Evolutionary conservation across 176 grass and related monocot species (phyloP).

Genomic region (Saccharum officinarum): DNA sequence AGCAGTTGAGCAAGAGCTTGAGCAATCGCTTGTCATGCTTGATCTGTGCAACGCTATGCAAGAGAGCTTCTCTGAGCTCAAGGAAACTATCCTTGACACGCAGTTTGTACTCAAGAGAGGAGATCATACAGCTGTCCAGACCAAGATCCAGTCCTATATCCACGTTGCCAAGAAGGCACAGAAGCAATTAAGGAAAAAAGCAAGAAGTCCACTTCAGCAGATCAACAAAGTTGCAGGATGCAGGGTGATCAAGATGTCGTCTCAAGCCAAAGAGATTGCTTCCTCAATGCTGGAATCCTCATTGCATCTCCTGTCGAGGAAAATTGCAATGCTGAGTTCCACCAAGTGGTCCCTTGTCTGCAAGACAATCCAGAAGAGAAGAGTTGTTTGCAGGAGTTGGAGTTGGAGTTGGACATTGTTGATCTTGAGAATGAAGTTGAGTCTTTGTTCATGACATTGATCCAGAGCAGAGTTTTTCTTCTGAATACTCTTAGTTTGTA

Average conservation of each 20-base stretch:
- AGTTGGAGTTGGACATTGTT: too few relatives aligned
- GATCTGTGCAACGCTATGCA: background rate
- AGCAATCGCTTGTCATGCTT: background rate
- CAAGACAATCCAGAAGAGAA: too few relatives aligned
- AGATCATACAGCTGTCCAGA: background rate
- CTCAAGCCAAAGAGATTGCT: slow-evolving; percentile 8
- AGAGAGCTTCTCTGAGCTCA: background rate
- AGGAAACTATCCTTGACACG: background rate
- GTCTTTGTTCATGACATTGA: too few relatives aligned
- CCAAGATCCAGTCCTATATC: background rate
- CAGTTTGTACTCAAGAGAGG: background rate
- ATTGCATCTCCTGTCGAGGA: background rate
- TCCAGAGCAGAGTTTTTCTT: too few relatives aligned
- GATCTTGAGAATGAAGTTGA: too few relatives aligned
- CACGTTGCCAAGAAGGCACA: background rate
- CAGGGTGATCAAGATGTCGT: background rate
- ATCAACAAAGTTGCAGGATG: background rate
- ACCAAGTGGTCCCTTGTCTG: too few relatives aligned
- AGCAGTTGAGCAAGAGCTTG: background rate
- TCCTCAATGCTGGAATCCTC: slow-evolving; percentile 6
- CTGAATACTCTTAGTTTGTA: too few relatives aligned
- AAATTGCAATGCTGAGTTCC: too few relatives aligned
- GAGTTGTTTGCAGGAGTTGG: too few relatives aligned
- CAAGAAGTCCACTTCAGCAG: background rate
- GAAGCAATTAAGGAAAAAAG: slow-evolving; percentile 4